Conservation (phyloP, 805 yeast species). For the Lachancea fermentati region DNA sequence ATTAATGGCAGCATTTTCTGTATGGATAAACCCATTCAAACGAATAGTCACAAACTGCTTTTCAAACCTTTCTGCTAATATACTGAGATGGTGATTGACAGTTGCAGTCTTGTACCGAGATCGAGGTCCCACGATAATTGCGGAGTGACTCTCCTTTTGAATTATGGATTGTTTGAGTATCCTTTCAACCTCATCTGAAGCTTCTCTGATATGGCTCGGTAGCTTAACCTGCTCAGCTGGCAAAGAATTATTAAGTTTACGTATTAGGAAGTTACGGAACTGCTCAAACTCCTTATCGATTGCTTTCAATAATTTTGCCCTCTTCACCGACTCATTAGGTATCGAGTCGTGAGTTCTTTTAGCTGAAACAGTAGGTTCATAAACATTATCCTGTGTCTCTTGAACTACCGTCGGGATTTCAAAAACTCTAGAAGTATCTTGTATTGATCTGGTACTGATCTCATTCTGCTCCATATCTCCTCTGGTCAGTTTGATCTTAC, state of each 20-base stretch:
- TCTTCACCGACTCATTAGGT: neutral
- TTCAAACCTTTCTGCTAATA: conserved; percentile 36
- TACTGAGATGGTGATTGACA: conserved; percentile 49
- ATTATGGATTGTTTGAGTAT: conserved; percentile 60
- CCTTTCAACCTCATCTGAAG: conserved; percentile 43
- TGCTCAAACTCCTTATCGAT: conserved; percentile 13
- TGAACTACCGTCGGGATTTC: no score
- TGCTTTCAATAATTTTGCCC: neutral
- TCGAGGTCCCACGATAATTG: conserved; percentile 73
- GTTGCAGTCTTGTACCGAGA: conserved; percentile 69
- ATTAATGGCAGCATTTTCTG: conserved; percentile 71
- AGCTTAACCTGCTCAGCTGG: conserved; percentile 18
- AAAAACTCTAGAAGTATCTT: no score
- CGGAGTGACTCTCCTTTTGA: conserved; percentile 75
- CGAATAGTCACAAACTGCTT: conserved; percentile 56
- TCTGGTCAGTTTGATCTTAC: conserved; percentile 10
- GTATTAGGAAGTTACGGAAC: conserved; percentile 19
- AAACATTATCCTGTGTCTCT: no score
- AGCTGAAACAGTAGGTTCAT: neutral
- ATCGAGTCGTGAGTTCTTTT: neutral
- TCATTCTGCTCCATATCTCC: neutral
- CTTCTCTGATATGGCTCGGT: conserved; percentile 18
- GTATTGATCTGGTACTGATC: no score
- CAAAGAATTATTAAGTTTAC: conserved; percentile 19
- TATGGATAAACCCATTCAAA: conserved; percentile 66